Conservation (phyloP, 257 asterid species). For the Solanum tarijense region DNA sequence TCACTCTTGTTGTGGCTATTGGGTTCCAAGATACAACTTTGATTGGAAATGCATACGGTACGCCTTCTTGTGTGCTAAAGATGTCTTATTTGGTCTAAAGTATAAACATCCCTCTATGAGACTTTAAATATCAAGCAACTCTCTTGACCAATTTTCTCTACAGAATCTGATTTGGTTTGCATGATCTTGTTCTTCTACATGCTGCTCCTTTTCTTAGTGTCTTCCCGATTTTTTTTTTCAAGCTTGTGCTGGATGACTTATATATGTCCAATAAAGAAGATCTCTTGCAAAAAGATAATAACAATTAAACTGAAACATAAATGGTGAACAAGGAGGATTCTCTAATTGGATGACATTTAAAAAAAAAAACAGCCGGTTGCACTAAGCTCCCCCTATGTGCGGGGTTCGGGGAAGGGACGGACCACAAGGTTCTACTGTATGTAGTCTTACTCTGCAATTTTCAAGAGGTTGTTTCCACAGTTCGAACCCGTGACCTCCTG, state of each 20-base stretch:
- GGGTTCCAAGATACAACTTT: constrained; percentile 48
- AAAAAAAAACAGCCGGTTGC: neutral
- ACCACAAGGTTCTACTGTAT: neutral
- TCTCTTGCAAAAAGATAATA: neutral
- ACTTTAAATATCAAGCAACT: neutral
- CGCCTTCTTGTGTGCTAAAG: neutral
- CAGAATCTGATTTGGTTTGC: neutral
- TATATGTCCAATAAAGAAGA: neutral
- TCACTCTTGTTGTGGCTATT: constrained; percentile 40
- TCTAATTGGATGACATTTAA: neutral
- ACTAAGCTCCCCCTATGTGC: neutral
- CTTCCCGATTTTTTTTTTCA: neutral
- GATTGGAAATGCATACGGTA: constrained; percentile 64
- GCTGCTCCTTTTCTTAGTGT: neutral
- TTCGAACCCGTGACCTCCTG: neutral
- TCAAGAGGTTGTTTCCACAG: neutral
- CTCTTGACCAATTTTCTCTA: neutral
- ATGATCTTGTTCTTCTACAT: neutral
- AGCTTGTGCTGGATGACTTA: neutral
- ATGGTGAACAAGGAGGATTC: neutral
- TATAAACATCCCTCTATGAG: neutral
- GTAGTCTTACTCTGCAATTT: neutral
- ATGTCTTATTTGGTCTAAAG: neutral
- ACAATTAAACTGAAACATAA: neutral
- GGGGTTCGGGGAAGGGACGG: neutral